Conservation (phyloP, 2,329 filamentous ascomycete genomes). For the Cyanodermella asteris region DNA sequence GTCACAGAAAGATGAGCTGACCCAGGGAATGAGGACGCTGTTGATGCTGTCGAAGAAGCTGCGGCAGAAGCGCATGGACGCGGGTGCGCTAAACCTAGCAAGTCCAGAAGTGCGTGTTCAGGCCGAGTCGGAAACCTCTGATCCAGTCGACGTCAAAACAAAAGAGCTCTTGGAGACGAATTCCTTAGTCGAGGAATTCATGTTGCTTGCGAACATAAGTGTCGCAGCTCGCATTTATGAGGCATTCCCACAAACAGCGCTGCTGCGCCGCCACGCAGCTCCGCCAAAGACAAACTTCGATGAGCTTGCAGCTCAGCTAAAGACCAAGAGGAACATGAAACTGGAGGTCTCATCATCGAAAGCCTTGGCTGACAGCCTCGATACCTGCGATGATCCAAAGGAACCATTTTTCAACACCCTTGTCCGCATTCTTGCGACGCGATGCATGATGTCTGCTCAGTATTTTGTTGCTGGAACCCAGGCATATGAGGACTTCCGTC, state of each 20-base stretch:
- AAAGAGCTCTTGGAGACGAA: constrained; percentile 90
- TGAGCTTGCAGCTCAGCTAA: constrained; percentile 75
- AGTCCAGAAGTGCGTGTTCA: constrained; percentile 97
- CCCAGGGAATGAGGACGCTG: constrained; percentile 67
- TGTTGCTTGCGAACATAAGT: constrained; percentile 92
- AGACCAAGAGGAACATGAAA: constrained; percentile 62
- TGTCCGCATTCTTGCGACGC: constrained; percentile 87
- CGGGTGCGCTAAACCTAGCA: constrained; percentile 81
- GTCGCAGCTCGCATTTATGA: constrained; percentile 80
- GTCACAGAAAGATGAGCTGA: constrained; percentile 73
- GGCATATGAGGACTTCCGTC: constrained; percentile 79
- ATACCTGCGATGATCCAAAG: constrained; percentile 52
- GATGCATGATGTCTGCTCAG: constrained; percentile 98
- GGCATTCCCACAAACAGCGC: constrained; percentile 82
- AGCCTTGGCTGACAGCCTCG: constrained; percentile 81
- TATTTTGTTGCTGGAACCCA: constrained; percentile 94
- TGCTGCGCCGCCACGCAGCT: constrained; percentile 75
- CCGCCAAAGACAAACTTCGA: constrained; percentile 95
- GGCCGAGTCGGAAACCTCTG: constrained; percentile 84
- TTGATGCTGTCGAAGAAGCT: constrained; percentile 81
- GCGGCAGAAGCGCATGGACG: constrained; percentile 87
- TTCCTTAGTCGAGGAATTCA: constrained; percentile 95
- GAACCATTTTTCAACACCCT: constrained; percentile 98
- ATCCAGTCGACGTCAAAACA: constrained; percentile 88
- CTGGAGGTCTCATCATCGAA: constrained; percentile 70